A percentile compares a stretch with the other conserved stretches of the same genome.
Evolutionary conservation across 2,329 filamentous ascomycete genomes (phyloP).

Genomic region (Cadophora sp.): DNA sequence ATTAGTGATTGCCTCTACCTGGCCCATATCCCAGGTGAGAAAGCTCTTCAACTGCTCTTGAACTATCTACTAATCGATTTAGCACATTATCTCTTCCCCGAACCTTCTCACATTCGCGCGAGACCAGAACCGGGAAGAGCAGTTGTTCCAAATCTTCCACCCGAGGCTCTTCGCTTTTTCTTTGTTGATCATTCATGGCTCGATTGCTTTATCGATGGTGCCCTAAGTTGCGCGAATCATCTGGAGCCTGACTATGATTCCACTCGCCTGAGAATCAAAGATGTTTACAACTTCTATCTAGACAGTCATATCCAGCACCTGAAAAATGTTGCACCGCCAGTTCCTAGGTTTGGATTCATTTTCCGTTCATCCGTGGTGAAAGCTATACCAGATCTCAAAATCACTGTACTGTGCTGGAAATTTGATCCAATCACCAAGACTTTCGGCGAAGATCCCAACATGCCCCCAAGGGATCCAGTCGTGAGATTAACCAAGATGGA

Average conservation of each 20-base stretch:
- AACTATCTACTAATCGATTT: background rate
- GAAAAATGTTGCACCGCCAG: conserved; percentile 35
- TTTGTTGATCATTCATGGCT: conserved; percentile 53
- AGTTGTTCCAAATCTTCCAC: conserved; percentile 35
- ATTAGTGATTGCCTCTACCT: conserved; percentile 49
- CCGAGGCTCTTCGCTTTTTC: conserved; percentile 53
- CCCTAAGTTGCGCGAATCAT: conserved; percentile 50
- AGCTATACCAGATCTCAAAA: conserved; percentile 48
- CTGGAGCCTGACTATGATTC: conserved; percentile 37
- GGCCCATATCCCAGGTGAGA: conserved; percentile 43
- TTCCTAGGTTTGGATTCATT: conserved; percentile 49
- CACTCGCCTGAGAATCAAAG: conserved; percentile 45
- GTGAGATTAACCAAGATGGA: conserved; percentile 18
- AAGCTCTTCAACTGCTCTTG: background rate
- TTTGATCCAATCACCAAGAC: background rate
- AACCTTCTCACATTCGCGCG: conserved; percentile 41
- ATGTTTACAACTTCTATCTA: conserved; percentile 45
- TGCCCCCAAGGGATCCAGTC: conserved; percentile 6
- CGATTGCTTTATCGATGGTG: conserved; percentile 52
- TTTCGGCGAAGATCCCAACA: background rate
- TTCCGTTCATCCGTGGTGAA: conserved; percentile 48
- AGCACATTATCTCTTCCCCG: conserved; percentile 50
- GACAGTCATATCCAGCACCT: conserved; percentile 22
- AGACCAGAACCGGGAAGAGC: background rate
- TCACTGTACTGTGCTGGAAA: conserved; percentile 29